These are phyloP conservation scores for Tolypocladium ovalisporum DNA, from an alignment of 2,329 filamentous ascomycete genomes.

Conservation along the genomic window DNA sequence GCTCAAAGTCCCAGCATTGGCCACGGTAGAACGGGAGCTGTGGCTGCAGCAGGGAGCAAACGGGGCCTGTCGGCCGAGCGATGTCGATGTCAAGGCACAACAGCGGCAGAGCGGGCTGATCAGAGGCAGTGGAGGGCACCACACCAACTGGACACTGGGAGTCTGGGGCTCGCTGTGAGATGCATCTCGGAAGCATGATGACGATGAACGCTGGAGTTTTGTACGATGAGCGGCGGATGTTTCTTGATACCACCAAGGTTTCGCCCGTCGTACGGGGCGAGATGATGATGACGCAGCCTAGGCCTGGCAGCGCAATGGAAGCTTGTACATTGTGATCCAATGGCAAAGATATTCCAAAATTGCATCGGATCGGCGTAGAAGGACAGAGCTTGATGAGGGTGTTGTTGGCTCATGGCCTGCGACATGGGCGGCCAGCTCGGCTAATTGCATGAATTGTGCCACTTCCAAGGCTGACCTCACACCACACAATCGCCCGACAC, in stretches of 20 bases:
- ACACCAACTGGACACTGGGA: conserved; percentile 50
- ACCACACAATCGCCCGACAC: neutral
- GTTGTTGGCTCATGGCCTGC: neutral
- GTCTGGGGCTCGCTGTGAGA: conserved; percentile 43
- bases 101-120: conserved; percentile 50
- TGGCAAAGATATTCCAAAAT: neutral
- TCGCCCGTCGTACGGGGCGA: neutral
- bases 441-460: conserved; percentile 18
- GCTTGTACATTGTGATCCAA: neutral
- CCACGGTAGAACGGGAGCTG: conserved; percentile 59
- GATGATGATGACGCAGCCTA: neutral
- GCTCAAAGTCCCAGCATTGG: conserved; percentile 57
- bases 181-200: neutral
- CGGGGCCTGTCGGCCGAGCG: conserved; percentile 48
- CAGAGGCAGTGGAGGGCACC: conserved; percentile 23
- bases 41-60: conserved; percentile 57
- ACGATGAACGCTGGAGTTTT: neutral
- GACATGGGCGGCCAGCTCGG: conserved; percentile 8
- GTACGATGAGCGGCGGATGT: neutral
- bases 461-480: neutral
- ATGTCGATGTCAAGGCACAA: conserved; percentile 46
- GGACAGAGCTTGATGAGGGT: neutral
- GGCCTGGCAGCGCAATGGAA: neutral
- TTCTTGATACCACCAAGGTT: neutral
- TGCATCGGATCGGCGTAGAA: neutral